Evolutionary conservation across 1,284 basidiomycete species (phyloP).

Genomic region (Ceratobasidium sp.): DNA sequence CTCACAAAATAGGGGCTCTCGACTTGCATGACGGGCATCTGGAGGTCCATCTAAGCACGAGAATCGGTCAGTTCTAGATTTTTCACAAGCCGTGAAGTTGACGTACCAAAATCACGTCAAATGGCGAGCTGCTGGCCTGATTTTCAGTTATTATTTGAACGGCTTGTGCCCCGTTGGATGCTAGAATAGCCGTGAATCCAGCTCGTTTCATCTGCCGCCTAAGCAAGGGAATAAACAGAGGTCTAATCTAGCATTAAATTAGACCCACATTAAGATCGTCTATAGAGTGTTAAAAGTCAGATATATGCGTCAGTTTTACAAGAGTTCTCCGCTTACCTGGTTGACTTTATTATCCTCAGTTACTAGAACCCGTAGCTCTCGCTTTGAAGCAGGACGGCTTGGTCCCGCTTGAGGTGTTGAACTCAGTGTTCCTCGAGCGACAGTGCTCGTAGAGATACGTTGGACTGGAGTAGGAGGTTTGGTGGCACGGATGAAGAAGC

Average conservation of each 20-base stretch:
- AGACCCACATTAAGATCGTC: constrained; percentile 24
- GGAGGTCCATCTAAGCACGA: constrained; percentile 54
- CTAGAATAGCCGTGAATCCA: constrained; percentile 51
- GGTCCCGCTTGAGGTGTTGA: constrained; percentile 42
- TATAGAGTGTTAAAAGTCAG: too few relatives aligned
- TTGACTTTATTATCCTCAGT: constrained; percentile 54
- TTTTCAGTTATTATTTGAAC: constrained; percentile 29
- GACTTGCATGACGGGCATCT: constrained; percentile 54
- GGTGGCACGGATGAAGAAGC: constrained; percentile 52
- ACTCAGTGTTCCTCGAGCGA: background rate
- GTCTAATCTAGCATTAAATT: background rate
- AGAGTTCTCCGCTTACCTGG: constrained; percentile 42
- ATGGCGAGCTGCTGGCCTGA: too few relatives aligned
- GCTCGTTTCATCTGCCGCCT: constrained; percentile 53
- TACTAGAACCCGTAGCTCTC: constrained; percentile 49
- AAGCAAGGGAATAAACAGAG: too few relatives aligned
- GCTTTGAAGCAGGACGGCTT: too few relatives aligned
- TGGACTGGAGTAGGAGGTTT: constrained; percentile 13
- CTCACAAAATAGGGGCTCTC: background rate
- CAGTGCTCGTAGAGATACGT: too few relatives aligned
- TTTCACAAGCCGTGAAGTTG: too few relatives aligned
- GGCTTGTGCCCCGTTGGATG: constrained; percentile 53
- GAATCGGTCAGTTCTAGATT: too few relatives aligned
- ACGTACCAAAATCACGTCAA: too few relatives aligned
- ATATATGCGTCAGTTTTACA: background rate